Percentiles rank a stretch among this genome's conserved stretches.
phyloP scores from a whole-genome alignment of 495 filamentous ascomycete species.

The Podospora comata region DNA sequence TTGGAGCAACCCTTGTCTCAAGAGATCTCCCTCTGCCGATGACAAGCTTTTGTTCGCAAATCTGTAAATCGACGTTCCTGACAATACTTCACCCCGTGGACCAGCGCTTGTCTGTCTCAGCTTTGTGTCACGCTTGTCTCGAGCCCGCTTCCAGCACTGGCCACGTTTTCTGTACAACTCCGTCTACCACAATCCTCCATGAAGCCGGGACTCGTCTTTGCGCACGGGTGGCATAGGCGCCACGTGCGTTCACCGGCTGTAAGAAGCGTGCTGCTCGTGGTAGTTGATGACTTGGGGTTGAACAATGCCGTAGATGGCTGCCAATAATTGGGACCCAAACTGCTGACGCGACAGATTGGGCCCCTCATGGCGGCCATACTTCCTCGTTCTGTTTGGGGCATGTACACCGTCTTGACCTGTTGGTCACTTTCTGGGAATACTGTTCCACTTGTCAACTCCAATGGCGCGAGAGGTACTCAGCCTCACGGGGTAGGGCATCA shows the following conservation, averaged over 20 bases:
- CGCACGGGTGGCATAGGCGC: slow-evolving; percentile 15
- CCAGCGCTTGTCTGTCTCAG: slow-evolving; percentile 21
- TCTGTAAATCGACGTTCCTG: slow-evolving; percentile 14
- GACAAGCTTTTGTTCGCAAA: slow-evolving; percentile 9
- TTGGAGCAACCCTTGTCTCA: slow-evolving; percentile 8
- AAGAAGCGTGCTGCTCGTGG: slow-evolving; percentile 1
- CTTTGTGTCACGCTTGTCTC: slow-evolving; percentile 31
- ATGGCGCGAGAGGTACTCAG: slow-evolving; percentile 5
- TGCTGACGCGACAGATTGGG: slow-evolving; percentile 8
- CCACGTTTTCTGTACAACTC: slow-evolving; percentile 18
- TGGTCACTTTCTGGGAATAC: slow-evolving; percentile 2
- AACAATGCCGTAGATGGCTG: slow-evolving; percentile 15
- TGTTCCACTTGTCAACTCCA: slow-evolving; percentile 1
- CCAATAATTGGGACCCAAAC: slow-evolving; percentile 13
- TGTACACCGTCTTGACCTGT: background rate
- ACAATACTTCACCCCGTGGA: slow-evolving; percentile 12
- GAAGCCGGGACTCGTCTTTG: background rate
- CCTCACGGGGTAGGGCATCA: background rate
- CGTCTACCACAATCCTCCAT: background rate
- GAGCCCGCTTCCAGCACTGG: slow-evolving; percentile 17
- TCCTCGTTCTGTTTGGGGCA: slow-evolving; percentile 6
- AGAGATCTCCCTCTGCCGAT: slow-evolving; percentile 8
- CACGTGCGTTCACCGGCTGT: slow-evolving; percentile 22
- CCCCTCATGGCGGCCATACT: slow-evolving; percentile 14
- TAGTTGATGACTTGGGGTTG: background rate